Base-by-base conservation (phyloP, 1,284 basidiomycete genomes). In the Naganishia albida region DNA sequence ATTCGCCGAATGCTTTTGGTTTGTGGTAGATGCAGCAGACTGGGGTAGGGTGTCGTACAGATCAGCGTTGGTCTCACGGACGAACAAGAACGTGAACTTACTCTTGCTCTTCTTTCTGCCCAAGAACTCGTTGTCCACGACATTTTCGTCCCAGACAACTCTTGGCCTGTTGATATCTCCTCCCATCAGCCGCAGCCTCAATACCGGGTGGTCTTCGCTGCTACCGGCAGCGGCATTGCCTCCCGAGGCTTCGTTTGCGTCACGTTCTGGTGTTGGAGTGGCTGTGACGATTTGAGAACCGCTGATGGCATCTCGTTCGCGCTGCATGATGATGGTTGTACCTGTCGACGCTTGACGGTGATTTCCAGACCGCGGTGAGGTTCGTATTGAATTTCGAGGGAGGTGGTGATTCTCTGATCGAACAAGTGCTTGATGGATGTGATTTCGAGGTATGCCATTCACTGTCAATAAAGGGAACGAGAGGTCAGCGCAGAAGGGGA, bases 1-100 rank as follows among this genome's bases (percentile, higher is more conserved):
- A 79, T 70, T 80, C 78, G 66, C 80, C 79, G 64, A 74, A 80
- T 20, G 74, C 74, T 52, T 75, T 74, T 0, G 81, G 81, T 67
- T 79, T 79, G 69, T 81, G 80, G 54, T 82, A 82, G 69, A 82
- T 82, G 66, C 81, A 82, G 70, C 81, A 82, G 62, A 82, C 81
- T 82, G 62, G 38, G 43, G 40, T 10, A 15, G 7, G 10, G 38
- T 51, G 1, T 48, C 16, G 26, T 39, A 34, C 6, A 1, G 46
- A 64, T 16, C 20, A 34, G 16, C 16, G 48, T 16, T 49, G 6
- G 12, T 34, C 26, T n/a, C n/a, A 10, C 38, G n/a, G 23, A 28
- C 40, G 10, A 25, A 57, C 30, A 43, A 51, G 25, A 25, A 51
- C 10, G n/a, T 38, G 23, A 2, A 73, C 78, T 68, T 62, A 81